A percentile compares a stretch with the other conserved stretches of the same genome.
Conservation (phyloP, 129 eudicot species). For the Mikania micrantha region DNA sequence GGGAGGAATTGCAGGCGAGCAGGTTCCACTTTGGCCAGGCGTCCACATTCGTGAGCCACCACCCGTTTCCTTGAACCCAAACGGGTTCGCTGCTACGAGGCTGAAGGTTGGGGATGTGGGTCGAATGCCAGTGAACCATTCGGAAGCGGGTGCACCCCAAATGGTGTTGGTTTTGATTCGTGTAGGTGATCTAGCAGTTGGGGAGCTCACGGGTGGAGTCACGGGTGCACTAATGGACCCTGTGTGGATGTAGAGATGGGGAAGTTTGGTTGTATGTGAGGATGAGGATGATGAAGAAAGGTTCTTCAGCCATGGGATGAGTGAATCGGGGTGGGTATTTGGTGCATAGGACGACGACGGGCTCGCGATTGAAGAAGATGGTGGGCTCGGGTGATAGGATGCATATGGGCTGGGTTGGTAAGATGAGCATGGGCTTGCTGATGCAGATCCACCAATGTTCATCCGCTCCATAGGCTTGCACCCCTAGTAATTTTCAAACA, state of each 20-base stretch:
- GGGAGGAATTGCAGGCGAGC: conserved; percentile 68
- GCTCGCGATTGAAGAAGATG: conserved; percentile 65
- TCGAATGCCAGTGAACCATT: conserved; percentile 45
- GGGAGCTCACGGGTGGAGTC: conserved; percentile 78
- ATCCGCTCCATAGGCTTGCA: conserved; percentile 56
- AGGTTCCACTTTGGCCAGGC: conserved; percentile 76
- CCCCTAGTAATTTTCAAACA: conserved; percentile 40
- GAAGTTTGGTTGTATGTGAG: conserved; percentile 45
- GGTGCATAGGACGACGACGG: conserved; percentile 59
- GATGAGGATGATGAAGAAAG: conserved; percentile 58
- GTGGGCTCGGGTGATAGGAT: conserved; percentile 63
- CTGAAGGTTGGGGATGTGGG: conserved; percentile 86
- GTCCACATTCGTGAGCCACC: conserved; percentile 65
- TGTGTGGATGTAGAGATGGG: conserved; percentile 39
- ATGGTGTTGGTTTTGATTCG: conserved; percentile 35
- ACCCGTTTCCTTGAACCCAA: conserved; percentile 44
- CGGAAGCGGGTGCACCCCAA: conserved; percentile 47
- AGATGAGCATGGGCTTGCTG: conserved; percentile 67
- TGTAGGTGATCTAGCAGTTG: conserved; percentile 51
- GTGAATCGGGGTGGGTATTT: conserved; percentile 44
- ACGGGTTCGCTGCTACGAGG: conserved; percentile 63
- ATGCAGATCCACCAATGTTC: conserved; percentile 62
- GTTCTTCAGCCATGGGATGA: conserved; percentile 75
- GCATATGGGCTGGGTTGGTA: conserved; percentile 60
- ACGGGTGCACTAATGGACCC: conserved; percentile 94